These are phyloP conservation scores for Penicillium paxilli DNA, from an alignment of 495 filamentous ascomycete genomes.

Conservation along the genomic window DNA sequence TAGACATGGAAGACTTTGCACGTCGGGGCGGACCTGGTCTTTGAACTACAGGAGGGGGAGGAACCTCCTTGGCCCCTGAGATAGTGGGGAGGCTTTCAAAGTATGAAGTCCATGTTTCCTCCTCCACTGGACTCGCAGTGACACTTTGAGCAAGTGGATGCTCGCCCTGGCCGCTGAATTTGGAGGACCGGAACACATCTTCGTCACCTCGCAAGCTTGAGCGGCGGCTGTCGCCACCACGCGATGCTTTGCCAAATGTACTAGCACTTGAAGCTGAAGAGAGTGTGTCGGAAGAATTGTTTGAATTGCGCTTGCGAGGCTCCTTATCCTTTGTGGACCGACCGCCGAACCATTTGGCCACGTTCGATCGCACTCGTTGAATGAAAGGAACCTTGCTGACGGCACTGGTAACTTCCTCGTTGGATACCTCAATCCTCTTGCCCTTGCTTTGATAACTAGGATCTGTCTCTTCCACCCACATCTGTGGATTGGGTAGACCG, in stretches of 20 bases:
- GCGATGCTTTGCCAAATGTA: slow-evolving; percentile 35
- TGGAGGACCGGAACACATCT: slow-evolving; percentile 34
- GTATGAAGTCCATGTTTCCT: slow-evolving; percentile 42
- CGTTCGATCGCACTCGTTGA: slow-evolving; percentile 59
- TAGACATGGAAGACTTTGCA: slow-evolving; percentile 58
- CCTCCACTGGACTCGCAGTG: slow-evolving; percentile 66
- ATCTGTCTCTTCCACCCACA: slow-evolving; percentile 94
- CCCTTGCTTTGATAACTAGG: slow-evolving; percentile 77
- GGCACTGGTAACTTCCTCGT: slow-evolving; percentile 82
- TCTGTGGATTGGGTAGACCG: slow-evolving; percentile 69
- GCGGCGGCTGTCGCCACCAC: slow-evolving; percentile 55
- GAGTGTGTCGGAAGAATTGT: slow-evolving; percentile 36
- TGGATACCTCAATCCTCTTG: slow-evolving; percentile 89
- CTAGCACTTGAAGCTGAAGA: slow-evolving; percentile 31
- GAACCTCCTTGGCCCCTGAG: slow-evolving; percentile 33
- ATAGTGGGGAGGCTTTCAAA: slow-evolving; percentile 21
- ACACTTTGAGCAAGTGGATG: slow-evolving; percentile 85
- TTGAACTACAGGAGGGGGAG: slow-evolving; percentile 36
- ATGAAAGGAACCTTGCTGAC: slow-evolving; percentile 88
- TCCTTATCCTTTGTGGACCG: slow-evolving; percentile 57
- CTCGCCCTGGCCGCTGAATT: slow-evolving; percentile 54
- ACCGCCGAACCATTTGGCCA: slow-evolving; percentile 61
- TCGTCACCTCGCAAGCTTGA: slow-evolving; percentile 74
- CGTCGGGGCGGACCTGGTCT: slow-evolving; percentile 50
- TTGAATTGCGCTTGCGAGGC: slow-evolving; percentile 44